Percentiles rank a stretch among this genome's conserved stretches.
phyloP scores from a whole-genome alignment of 495 filamentous ascomycete genomes.

The Daldinia concentrica region DNA sequence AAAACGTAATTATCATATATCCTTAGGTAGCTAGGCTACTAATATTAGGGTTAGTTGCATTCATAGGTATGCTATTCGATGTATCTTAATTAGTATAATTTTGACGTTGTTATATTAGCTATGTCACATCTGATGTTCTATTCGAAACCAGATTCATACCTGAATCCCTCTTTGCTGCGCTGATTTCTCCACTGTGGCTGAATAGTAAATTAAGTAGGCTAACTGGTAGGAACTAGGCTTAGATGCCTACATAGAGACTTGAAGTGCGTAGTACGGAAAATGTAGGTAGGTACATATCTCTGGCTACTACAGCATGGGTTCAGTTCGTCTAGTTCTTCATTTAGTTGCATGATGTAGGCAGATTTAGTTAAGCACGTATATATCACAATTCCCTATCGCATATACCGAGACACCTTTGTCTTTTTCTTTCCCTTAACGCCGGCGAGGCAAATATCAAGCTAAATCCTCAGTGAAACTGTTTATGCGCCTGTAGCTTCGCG shows the following conservation, averaged over 20 bases:
- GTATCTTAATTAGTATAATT: no score
- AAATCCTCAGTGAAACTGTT: not conserved
- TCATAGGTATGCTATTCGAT: no score
- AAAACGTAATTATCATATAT: no score
- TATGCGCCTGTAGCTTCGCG: constrained; percentile 85
- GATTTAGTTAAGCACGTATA: constrained; percentile 9
- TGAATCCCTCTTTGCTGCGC: not conserved
- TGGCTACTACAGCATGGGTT: not conserved
- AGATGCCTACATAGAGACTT: not conserved
- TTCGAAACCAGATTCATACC: not conserved
- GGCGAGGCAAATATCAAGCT: constrained; percentile 6
- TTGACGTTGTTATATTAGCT: not conserved
- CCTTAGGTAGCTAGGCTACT: not conserved
- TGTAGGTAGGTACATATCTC: not conserved
- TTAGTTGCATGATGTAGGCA: not conserved
- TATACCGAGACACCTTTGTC: constrained; percentile 31
- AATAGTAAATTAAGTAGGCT: not conserved
- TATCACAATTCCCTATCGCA: constrained; percentile 3
- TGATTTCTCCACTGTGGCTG: not conserved
- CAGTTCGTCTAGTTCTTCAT: not conserved
- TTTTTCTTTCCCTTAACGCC: constrained; percentile 43
- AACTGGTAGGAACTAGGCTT: not conserved
- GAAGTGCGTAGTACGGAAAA: not conserved
- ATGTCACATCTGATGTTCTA: not conserved
- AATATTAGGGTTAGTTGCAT: not conserved